Conservation (phyloP, 2,329 filamentous ascomycete species). For the Paecilomyces niveus region DNA sequence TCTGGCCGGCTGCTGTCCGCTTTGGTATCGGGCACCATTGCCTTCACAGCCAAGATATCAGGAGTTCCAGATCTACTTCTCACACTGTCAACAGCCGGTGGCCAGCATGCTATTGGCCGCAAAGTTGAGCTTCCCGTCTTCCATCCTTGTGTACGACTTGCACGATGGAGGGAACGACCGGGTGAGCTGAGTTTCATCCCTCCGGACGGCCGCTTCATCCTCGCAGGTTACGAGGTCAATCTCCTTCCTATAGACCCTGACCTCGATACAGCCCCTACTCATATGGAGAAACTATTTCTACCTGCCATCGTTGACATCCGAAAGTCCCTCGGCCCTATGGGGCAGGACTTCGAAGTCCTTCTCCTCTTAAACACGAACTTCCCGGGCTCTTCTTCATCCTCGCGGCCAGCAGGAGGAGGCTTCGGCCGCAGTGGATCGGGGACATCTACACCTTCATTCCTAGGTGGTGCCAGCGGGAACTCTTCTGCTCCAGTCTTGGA, state of each 20-base stretch:
- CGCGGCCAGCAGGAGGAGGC: conserved; percentile 28
- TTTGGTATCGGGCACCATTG: conserved; percentile 84
- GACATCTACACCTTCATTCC: conserved; percentile 42
- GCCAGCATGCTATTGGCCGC: conserved; percentile 65
- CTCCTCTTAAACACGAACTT: conserved; percentile 65
- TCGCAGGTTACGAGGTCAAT: conserved; percentile 92
- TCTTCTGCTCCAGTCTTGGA: conserved; percentile 60
- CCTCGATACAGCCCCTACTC: conserved; percentile 48
- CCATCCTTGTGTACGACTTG: conserved; percentile 86
- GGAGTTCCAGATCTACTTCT: conserved; percentile 87
- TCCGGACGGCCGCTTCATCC: conserved; percentile 85
- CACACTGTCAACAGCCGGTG: conserved; percentile 70
- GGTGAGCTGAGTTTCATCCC: conserved; percentile 95
- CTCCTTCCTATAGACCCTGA: conserved; percentile 64
- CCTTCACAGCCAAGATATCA: conserved; percentile 90
- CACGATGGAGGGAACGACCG: conserved; percentile 80
- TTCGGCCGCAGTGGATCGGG: conserved; percentile 36
- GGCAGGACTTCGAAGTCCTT: conserved; percentile 83
- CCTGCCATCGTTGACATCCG: conserved; percentile 77
- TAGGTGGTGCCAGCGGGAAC: conserved; percentile 45
- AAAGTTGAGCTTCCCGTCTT: conserved; percentile 87
- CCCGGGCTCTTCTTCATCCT: conserved; percentile 38
- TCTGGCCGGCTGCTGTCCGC: conserved; percentile 82
- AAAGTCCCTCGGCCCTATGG: conserved; percentile 66
- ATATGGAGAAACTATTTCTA: conserved; percentile 62